Conservation (phyloP, 2,329 filamentous ascomycete genomes). For the Exophiala viscosa region DNA sequence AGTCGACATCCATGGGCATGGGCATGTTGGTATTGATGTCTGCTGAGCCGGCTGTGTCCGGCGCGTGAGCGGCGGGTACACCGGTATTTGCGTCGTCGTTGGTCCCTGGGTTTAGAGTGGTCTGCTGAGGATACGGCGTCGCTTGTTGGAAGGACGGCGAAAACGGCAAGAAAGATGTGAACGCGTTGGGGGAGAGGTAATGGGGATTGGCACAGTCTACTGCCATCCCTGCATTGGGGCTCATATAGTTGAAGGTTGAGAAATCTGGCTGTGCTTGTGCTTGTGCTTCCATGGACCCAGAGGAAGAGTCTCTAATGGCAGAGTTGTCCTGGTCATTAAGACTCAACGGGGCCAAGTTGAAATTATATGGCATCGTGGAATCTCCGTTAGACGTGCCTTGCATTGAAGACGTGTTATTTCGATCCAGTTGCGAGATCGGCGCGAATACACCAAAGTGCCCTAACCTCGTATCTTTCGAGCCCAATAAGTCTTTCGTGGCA, state of each 20-base stretch:
- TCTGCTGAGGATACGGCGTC: background rate
- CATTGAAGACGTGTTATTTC: background rate
- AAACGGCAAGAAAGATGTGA: slow-evolving; percentile 10
- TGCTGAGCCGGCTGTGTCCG: background rate
- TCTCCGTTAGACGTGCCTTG: slow-evolving; percentile 7
- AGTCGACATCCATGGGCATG: slow-evolving; percentile 14
- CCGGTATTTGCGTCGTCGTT: background rate
- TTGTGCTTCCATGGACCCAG: too few relatives aligned
- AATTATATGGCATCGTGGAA: slow-evolving; percentile 9
- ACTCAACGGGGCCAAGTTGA: slow-evolving; percentile 6
- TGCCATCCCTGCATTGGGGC: too few relatives aligned
- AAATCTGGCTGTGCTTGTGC: too few relatives aligned
- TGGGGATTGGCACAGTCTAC: background rate
- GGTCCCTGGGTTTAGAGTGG: background rate
- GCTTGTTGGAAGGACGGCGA: background rate
- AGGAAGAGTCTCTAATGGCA: background rate
- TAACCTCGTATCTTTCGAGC: background rate
- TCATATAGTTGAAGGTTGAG: too few relatives aligned
- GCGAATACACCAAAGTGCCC: too few relatives aligned
- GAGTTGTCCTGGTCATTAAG: background rate
- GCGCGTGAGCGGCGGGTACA: background rate
- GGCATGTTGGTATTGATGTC: background rate
- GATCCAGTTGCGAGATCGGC: background rate
- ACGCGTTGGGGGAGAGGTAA: background rate
- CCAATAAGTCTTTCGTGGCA: background rate